These are phyloP conservation scores for Krasilnikovozyma curviuscula DNA, from an alignment of 768 basidiomycete genomes.

Conservation along the genomic window DNA sequence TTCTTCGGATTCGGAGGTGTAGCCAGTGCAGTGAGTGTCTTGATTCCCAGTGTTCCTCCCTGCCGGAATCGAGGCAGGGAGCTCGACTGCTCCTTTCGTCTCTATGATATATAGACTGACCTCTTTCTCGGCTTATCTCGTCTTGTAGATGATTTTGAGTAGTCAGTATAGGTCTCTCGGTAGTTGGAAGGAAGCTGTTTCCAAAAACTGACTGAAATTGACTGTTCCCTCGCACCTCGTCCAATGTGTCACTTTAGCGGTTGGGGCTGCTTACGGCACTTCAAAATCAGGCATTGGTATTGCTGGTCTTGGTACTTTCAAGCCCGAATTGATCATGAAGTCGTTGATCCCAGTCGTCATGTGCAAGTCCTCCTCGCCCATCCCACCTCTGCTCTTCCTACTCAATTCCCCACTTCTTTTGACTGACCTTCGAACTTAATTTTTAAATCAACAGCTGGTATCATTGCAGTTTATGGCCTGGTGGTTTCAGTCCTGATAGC, in stretches of 20 bases:
- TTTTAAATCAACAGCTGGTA: not conserved
- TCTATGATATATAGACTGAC: not conserved
- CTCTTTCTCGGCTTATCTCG: not conserved
- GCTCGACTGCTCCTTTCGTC: not conserved
- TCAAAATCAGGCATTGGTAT: constrained; percentile 95
- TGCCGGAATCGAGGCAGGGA: not conserved
- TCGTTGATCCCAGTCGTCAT: constrained; percentile 31
- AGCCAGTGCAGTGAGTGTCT: constrained; percentile 55
- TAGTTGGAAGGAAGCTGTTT: not conserved
- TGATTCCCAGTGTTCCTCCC: not conserved
- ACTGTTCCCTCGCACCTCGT: not conserved
- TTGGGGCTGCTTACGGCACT: constrained; percentile 91
- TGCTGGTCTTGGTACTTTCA: constrained; percentile 78
- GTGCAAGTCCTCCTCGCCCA: not conserved
- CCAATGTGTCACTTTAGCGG: constrained; percentile 33
- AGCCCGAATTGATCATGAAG: constrained; percentile 97
- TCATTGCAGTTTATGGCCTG: constrained; percentile 90
- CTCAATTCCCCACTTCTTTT: not conserved
- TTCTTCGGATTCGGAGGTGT: constrained; percentile 59
- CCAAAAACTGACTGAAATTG: not conserved
- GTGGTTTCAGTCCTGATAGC: constrained; percentile 88
- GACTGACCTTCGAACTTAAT: constrained; percentile 3
- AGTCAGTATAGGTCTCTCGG: constrained; percentile 38
- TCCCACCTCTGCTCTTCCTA: not conserved
- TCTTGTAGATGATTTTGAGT: constrained; percentile 76